A percentile compares a stretch with the other conserved stretches of the same genome.
Evolutionary conservation across 352 stramenopile species (phyloP).

Genomic region (Pseudoperonospora humuli): DNA sequence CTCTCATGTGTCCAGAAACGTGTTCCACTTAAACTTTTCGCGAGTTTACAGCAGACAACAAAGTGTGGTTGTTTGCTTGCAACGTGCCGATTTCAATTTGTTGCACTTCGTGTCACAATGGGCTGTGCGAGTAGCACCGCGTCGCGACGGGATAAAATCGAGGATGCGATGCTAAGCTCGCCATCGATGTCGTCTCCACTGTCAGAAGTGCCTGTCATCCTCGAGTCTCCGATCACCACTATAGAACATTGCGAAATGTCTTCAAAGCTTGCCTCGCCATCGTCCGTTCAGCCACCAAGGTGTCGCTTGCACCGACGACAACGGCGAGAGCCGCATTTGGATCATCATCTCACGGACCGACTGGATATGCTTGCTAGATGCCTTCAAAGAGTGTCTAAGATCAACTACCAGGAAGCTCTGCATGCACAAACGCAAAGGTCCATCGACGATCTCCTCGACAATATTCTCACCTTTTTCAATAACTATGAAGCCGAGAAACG

Average conservation of each 20-base stretch:
- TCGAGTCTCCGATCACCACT: conserved; percentile 14
- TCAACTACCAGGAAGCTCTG: conserved; percentile 3
- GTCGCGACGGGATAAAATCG: conserved; percentile 16
- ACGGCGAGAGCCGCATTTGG: conserved; percentile 17
- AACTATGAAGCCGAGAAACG: conserved; percentile 19
- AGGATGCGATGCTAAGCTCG: conserved; percentile 15
- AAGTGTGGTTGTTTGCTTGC: no score
- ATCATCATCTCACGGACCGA: conserved; percentile 25
- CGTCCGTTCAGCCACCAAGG: conserved; percentile 7
- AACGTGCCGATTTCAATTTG: no score
- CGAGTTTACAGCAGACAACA: no score
- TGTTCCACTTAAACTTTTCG: no score
- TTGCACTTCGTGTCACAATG: conserved; percentile 10
- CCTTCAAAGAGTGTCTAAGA: conserved; percentile 11
- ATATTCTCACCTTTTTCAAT: conserved; percentile 25
- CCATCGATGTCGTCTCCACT: conserved; percentile 15
- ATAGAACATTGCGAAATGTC: conserved; percentile 10
- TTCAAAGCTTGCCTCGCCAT: conserved; percentile 4
- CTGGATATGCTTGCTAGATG: conserved; percentile 18
- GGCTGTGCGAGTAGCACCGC: conserved; percentile 25
- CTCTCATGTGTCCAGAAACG: no score
- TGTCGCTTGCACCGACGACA: conserved; percentile 14
- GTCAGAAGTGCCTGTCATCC: conserved; percentile 17
- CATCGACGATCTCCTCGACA: conserved; percentile 20
- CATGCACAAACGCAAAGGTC: conserved; percentile 13